phyloP scores from a whole-genome alignment of 306 rosid species.

The Castanopsis chinensis region DNA sequence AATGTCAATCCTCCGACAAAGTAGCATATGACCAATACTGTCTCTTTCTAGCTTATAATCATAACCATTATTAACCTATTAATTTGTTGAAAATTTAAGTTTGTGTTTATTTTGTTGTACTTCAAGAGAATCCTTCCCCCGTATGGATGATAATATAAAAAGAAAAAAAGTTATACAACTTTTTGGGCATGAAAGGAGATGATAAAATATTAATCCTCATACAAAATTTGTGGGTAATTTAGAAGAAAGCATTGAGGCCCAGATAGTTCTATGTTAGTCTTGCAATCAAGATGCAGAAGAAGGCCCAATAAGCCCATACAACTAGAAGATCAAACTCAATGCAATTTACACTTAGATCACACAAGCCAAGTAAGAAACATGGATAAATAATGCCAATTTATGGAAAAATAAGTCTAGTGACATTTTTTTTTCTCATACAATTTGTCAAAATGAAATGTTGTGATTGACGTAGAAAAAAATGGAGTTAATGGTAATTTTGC shows the following conservation, averaged over 20 bases:
- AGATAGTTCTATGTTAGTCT: background rate
- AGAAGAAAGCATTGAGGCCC: background rate
- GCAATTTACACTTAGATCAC: background rate
- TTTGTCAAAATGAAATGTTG: too few species aligned
- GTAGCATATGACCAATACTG: slow-evolving; percentile 26
- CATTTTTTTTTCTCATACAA: too few species aligned
- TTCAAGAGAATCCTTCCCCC: background rate
- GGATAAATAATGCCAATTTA: background rate
- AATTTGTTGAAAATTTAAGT: background rate
- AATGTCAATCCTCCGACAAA: slow-evolving; percentile 45
- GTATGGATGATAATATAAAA: too few species aligned
- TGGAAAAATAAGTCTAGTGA: too few species aligned
- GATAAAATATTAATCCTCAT: too few species aligned
- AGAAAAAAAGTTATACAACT: too few species aligned
- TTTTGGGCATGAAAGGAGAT: too few species aligned
- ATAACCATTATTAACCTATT: too few species aligned
- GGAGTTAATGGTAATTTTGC: background rate
- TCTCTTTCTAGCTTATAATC: background rate
- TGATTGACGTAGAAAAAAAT: background rate
- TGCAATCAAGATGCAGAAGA: background rate
- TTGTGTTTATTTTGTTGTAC: background rate
- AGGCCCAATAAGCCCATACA: background rate
- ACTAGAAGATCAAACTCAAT: background rate
- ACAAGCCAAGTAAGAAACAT: background rate
- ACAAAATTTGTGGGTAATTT: too few species aligned